phyloP scores from a whole-genome alignment of 2,329 filamentous ascomycete genomes.

The Neodidymelliopsis sp. region DNA sequence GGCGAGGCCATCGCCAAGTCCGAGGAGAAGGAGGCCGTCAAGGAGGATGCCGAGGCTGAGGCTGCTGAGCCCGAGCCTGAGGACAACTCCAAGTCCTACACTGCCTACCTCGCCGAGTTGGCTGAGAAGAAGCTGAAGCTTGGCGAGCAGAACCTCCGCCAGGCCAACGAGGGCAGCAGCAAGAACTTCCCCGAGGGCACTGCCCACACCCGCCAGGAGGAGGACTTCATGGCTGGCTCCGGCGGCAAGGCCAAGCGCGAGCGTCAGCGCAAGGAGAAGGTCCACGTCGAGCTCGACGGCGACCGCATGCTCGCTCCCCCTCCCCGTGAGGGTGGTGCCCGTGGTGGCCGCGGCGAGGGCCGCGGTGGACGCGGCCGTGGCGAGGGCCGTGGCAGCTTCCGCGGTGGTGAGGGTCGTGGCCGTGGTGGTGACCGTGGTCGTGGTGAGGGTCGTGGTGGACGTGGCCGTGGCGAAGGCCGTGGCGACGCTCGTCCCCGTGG shows the following conservation, averaged over 20 bases:
- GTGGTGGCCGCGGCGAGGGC: constrained; percentile 54
- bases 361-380: constrained; percentile 59
- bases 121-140: constrained; percentile 80
- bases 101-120: constrained; percentile 82
- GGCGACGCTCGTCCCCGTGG: constrained; percentile 59
- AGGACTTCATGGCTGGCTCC: constrained; percentile 75
- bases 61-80: constrained; percentile 66
- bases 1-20: constrained; percentile 86
- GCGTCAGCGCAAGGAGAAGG: constrained; percentile 92
- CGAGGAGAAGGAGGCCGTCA: constrained; percentile 74
- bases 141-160: constrained; percentile 74
- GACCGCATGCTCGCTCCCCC: constrained; percentile 64
- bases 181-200: constrained; percentile 95
- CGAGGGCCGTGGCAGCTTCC: constrained; percentile 62
- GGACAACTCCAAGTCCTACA: constrained; percentile 90
- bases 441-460: constrained; percentile 58
- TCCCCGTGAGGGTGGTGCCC: constrained; percentile 55
- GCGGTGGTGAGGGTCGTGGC: constrained; percentile 60
- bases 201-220: constrained; percentile 66
- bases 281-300: constrained; percentile 85
- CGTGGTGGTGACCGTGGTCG: constrained; percentile 61
- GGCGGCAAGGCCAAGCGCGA: constrained; percentile 81
- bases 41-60: constrained; percentile 49
- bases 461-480: constrained; percentile 55
- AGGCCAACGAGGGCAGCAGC: constrained; percentile 91